These are phyloP conservation scores for Cajanus cajan DNA, from an alignment of 306 rosid species.

Conservation along the genomic window DNA sequence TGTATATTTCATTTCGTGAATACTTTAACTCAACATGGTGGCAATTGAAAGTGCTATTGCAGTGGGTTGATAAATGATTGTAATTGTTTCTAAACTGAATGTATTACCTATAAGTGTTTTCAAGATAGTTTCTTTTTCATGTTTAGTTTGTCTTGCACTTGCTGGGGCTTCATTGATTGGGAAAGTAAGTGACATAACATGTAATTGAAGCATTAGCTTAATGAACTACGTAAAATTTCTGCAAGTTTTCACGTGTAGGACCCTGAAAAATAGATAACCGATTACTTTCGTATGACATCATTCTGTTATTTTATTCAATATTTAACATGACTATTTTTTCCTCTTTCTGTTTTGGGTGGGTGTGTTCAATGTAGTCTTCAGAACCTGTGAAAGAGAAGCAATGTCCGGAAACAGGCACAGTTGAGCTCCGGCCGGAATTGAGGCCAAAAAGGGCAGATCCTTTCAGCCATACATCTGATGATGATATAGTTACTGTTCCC, in stretches of 20 bases:
- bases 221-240: background rate
- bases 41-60: background rate
- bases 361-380: constrained; percentile 38
- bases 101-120: background rate
- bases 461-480: constrained; percentile 51
- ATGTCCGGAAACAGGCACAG: constrained; percentile 30
- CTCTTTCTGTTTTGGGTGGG: constrained; percentile 13
- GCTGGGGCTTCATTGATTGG: background rate
- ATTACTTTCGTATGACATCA: background rate
- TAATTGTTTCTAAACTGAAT: background rate
- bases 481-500: constrained; percentile 47
- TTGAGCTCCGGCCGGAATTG: constrained; percentile 43
- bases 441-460: constrained; percentile 47
- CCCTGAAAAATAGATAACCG: background rate
- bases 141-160: background rate
- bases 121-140: background rate
- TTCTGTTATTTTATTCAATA: background rate
- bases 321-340: background rate
- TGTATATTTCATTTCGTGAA: constrained; percentile 8
- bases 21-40: constrained; percentile 13
- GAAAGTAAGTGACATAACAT: background rate
- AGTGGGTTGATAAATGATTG: background rate
- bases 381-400: constrained; percentile 56
- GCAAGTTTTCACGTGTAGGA: background rate
- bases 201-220: background rate